phyloP scores from a whole-genome alignment of 257 asterid genomes.

The Gynochthodes officinalis region DNA sequence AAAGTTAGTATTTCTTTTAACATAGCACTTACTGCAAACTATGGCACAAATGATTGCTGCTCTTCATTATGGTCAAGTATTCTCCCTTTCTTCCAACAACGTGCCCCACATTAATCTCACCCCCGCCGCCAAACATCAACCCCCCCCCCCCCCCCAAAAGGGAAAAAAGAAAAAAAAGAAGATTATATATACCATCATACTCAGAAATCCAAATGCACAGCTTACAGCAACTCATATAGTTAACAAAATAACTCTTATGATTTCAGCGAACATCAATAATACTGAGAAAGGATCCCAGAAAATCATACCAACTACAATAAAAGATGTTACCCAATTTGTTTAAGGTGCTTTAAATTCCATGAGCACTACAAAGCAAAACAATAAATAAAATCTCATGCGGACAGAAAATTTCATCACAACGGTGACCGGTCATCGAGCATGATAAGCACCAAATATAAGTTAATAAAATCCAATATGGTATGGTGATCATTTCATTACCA shows the following conservation, averaged over 20 bases:
- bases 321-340: not conserved
- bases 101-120: not conserved
- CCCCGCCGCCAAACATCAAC: not conserved
- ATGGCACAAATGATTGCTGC: not conserved
- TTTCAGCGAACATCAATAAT: not conserved
- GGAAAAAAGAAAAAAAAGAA: too few relatives aligned
- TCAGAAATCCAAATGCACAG: not conserved
- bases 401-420: not conserved
- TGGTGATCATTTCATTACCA: too few relatives aligned
- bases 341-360: not conserved
- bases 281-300: not conserved
- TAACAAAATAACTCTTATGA: not conserved
- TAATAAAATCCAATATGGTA: conserved; percentile 9
- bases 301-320: not conserved
- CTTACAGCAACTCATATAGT: too few relatives aligned
- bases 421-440: not conserved
- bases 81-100: not conserved
- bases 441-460: not conserved
- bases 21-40: not conserved
- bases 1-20: not conserved
- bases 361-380: not conserved
- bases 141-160: too few relatives aligned
- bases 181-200: not conserved
- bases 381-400: not conserved
- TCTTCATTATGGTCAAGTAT: not conserved